Conservation (phyloP, 1,139 yeast genomes). For the Yamadazyma atmosphaerica region DNA sequence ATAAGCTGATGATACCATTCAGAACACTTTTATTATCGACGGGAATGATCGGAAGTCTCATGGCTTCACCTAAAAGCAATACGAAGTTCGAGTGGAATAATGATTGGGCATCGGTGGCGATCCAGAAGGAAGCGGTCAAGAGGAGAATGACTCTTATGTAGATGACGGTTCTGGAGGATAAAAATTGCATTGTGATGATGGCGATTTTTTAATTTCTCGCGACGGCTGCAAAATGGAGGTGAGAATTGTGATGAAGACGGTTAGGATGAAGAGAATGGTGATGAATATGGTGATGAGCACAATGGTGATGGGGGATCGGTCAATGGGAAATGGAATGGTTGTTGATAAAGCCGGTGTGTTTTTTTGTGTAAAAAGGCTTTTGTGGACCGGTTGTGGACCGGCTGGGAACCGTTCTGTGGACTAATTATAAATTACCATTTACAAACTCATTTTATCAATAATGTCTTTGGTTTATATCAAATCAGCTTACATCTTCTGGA, state of each 20-base stretch:
- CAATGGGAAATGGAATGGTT: too few species aligned
- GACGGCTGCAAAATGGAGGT: slow-evolving; percentile 1
- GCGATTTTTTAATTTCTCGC: too few species aligned
- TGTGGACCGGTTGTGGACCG: too few species aligned
- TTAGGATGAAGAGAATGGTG: too few species aligned
- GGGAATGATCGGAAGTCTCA: slow-evolving; percentile 50
- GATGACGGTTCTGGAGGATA: slow-evolving; percentile 52
- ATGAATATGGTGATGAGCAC: too few species aligned
- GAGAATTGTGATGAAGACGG: too few species aligned
- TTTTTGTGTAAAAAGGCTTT: too few species aligned
- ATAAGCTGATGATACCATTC: slow-evolving; percentile 50
- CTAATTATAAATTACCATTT: too few species aligned
- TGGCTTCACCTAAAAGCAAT: slow-evolving; percentile 56
- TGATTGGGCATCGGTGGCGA: slow-evolving; percentile 55
- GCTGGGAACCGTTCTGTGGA: too few species aligned
- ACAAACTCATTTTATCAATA: too few species aligned
- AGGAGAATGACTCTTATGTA: slow-evolving; percentile 51
- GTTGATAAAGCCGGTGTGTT: too few species aligned
- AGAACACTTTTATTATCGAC: slow-evolving; percentile 49
- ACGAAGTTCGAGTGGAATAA: slow-evolving; percentile 47
- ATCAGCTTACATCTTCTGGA: neutral
- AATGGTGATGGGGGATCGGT: too few species aligned
- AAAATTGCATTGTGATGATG: slow-evolving; percentile 48
- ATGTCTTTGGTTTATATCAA: neutral
- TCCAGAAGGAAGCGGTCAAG: slow-evolving; percentile 52